Evolutionary conservation across 768 basidiomycete species (phyloP), one percentile per base, ranked within the genome.

Genomic region (Hortiboletus campestris): DNA sequence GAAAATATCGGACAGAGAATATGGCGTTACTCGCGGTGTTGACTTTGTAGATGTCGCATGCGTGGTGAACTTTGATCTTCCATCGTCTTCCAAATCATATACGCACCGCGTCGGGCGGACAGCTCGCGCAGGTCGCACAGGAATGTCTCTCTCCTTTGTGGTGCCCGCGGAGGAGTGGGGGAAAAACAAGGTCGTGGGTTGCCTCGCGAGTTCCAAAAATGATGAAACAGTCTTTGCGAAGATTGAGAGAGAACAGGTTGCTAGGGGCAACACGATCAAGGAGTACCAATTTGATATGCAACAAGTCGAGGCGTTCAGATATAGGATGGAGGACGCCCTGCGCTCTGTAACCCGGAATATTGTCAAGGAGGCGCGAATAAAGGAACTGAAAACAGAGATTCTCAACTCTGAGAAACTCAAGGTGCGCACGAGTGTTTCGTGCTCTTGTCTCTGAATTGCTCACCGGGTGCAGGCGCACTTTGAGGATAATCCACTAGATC

Each of bases 1-100:
- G 67, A 78, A 82, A 68, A 46, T 53, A 61, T 74, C 61, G 4
- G 88, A 91, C 67, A 84, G 80, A 48, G 92, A 96, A 68, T 98
- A 94, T 62, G 94, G 95, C 35, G 91, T 98, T 46, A 93, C 93
- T 1, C 89, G 97, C 44, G 97, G 97, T 3, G 85, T 98, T 55
- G 97, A 99, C 73, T 99, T 99, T 71, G 81, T 98, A 58, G 91
- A 97, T 61, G 97, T 98, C 52, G 86, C 94, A 11, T 98, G 95
- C 63, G 96, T 99, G 4, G 82, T 99, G 69, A 99, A 99, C 76
- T 99, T 98, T 72, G 97, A 99, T 72, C 80, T 98, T n/a, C 97
- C 97, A 1, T 77, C 84, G 1, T 87, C 93, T 0, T 81, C 91
- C 5, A 86, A 86, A 17, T 83, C 94, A 13, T 99, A 99, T 67